These are phyloP conservation scores for Gossypium thurberi DNA, from an alignment of 345 rosid species.

Conservation along the genomic window DNA sequence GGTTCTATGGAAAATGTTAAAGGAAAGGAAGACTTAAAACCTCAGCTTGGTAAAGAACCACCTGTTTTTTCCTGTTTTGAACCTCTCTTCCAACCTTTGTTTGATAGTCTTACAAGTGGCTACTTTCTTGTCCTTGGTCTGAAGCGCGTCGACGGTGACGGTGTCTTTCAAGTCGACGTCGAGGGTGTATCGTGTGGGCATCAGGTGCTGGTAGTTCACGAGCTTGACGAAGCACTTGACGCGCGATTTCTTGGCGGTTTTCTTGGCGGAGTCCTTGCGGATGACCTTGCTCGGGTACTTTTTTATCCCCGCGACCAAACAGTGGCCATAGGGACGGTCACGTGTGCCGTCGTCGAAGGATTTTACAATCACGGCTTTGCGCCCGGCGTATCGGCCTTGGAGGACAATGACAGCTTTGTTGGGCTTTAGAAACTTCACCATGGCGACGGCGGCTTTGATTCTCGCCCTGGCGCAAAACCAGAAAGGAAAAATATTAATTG, in stretches of 20 bases:
- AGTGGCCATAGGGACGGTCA: slow-evolving; percentile 17
- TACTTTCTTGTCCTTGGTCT: slow-evolving; percentile 46
- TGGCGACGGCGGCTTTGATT: neutral
- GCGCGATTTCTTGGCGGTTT: slow-evolving; percentile 41
- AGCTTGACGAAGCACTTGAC: slow-evolving; percentile 47
- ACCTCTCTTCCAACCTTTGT: slow-evolving; percentile 48
- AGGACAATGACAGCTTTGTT: slow-evolving; percentile 54
- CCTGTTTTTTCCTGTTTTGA: slow-evolving; percentile 57
- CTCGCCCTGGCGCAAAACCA: neutral
- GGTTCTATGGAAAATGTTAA: neutral
- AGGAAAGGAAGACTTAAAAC: slow-evolving; percentile 19
- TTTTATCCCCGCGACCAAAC: slow-evolving; percentile 34
- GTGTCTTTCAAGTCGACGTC: slow-evolving; percentile 56
- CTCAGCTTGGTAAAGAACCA: slow-evolving; percentile 64
- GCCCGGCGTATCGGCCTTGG: slow-evolving; percentile 50
- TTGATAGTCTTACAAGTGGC: slow-evolving; percentile 40
- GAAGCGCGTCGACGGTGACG: slow-evolving; percentile 29
- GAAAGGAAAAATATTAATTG: neutral
- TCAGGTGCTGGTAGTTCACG: slow-evolving; percentile 50
- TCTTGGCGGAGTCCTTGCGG: slow-evolving; percentile 46
- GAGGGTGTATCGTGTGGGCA: slow-evolving; percentile 59
- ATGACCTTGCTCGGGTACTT: slow-evolving; percentile 51
- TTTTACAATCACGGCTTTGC: slow-evolving; percentile 45
- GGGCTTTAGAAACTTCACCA: slow-evolving; percentile 17
- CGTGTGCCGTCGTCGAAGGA: slow-evolving; percentile 44